These are phyloP conservation scores for Macrophomina pseudophaseolina DNA, from an alignment of 2,329 filamentous ascomycete genomes.

Conservation along the genomic window DNA sequence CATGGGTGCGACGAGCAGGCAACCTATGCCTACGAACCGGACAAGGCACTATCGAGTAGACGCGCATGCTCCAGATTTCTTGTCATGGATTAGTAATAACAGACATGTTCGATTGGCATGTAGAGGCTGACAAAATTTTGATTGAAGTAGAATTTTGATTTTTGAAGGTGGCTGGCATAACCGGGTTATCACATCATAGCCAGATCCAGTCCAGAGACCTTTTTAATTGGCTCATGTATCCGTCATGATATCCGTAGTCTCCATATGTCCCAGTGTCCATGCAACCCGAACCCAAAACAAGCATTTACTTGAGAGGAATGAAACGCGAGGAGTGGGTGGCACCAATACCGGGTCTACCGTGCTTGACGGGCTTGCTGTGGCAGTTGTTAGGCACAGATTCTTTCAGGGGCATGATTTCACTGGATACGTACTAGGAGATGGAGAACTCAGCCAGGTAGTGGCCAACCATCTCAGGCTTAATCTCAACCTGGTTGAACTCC, in stretches of 20 bases:
- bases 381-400: conserved; percentile 57
- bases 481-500: conserved; percentile 99
- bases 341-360: conserved; percentile 99
- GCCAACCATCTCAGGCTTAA: conserved; percentile 99
- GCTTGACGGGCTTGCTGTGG: conserved; percentile 97
- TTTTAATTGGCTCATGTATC: conserved; percentile 24
- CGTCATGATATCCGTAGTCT: conserved; percentile 47
- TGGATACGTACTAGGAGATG: conserved; percentile 90
- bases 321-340: conserved; percentile 99
- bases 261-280: conserved; percentile 45
- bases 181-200: conserved; percentile 24
- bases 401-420: too few species aligned
- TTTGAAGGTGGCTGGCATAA: conserved; percentile 13
- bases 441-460: conserved; percentile 99
- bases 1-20: too few species aligned
- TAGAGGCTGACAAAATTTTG: not conserved
- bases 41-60: too few species aligned
- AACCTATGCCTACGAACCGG: too few species aligned
- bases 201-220: conserved; percentile 17
- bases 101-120: too few species aligned
- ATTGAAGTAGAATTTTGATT: conserved; percentile 8
- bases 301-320: conserved; percentile 96
- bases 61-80: too few species aligned
- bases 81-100: too few species aligned
- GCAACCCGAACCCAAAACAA: conserved; percentile 46